Base-by-base conservation (phyloP, 768 basidiomycete species). In the Boletus huronensis region DNA sequence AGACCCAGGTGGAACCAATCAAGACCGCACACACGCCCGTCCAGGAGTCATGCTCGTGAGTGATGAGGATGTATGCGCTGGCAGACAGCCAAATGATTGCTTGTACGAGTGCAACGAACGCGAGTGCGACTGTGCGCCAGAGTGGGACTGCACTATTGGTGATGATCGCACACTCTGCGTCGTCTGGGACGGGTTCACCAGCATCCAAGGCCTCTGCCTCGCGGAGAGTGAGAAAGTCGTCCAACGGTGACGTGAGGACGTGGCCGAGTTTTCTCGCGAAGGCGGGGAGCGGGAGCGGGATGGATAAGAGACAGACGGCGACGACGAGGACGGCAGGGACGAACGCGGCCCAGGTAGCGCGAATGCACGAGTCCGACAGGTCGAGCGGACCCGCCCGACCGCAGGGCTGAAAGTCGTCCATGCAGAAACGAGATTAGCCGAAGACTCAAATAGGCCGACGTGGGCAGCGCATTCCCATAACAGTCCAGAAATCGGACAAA, bases 101-200 rank as follows among this genome's bases (percentile, higher is more conserved):
- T 60, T 87, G 79, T 5, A 77, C 35, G 34, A 88, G 77, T 0
- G 85, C 82, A 3, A 85, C 59, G 54, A 78, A 74, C 1, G 78
- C 74, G 42, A 89, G 78, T n/a, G 81, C 59, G 41, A 83, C 57
- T 2, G 83, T 81, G 38, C 82, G 80, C 84, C 87, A 87, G 8
- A 86, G 72, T 0, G 82, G 79, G 13, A 75, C 61, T 11, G 59
- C 31, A 6, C n/a, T 32, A 9, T 50, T 28, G 14, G 40, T 21
- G 13, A 31, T 21, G 3, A 11, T 6, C 7, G 11, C 1, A 40
- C n/a, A 3, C 5, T 53, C 41, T 1, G 36, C 34, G 10, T 47
- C 42, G 23, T 58, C 57, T 31, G 11, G 14, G 19, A 35, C 0
- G 17, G 29, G 42, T 39, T 53, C 54, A 3, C 9, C 51, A 16